Evolutionary conservation across 1,284 basidiomycete species (phyloP).

Genomic region (Trametes polyzona): DNA sequence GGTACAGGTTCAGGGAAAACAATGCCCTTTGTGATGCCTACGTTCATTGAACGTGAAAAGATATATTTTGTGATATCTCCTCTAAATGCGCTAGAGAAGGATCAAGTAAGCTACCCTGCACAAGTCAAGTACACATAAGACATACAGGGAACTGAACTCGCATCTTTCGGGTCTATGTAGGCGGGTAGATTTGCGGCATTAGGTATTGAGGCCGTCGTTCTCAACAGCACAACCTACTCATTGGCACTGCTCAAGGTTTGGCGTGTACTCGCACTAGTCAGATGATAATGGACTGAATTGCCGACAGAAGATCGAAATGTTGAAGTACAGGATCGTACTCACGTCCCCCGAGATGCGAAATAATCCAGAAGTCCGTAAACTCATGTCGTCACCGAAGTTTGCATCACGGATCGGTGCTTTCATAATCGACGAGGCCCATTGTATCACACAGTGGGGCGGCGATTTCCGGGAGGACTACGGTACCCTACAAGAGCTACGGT

Average conservation of each 20-base stretch:
- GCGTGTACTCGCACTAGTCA: too few relatives aligned
- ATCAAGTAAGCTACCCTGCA: constrained; percentile 21
- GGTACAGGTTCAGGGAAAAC: constrained; percentile 42
- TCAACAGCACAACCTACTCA: constrained; percentile 38
- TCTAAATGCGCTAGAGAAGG: constrained; percentile 3
- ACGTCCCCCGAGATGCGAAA: constrained; percentile 1
- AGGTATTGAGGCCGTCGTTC: constrained; percentile 30
- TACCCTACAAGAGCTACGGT: constrained; percentile 22
- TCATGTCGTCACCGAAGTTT: not conserved
- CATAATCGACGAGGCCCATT: constrained; percentile 26
- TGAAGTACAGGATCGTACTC: not conserved
- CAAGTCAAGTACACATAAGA: constrained; percentile 33
- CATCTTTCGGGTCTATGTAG: constrained; percentile 32
- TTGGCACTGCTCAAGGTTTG: too few relatives aligned
- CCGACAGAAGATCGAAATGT: not conserved
- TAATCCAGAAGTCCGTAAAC: not conserved
- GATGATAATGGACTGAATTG: too few relatives aligned
- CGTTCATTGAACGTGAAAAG: constrained; percentile 27
- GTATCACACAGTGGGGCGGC: constrained; percentile 34
- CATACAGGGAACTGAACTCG: too few relatives aligned
- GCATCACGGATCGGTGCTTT: not conserved
- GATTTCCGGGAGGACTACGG: constrained; percentile 29
- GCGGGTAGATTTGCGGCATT: constrained; percentile 9
- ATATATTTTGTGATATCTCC: not conserved
- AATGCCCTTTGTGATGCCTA: constrained; percentile 39